phyloP scores from a whole-genome alignment of 108 stramenopile species.

The Skeletonema costatum region DNA sequence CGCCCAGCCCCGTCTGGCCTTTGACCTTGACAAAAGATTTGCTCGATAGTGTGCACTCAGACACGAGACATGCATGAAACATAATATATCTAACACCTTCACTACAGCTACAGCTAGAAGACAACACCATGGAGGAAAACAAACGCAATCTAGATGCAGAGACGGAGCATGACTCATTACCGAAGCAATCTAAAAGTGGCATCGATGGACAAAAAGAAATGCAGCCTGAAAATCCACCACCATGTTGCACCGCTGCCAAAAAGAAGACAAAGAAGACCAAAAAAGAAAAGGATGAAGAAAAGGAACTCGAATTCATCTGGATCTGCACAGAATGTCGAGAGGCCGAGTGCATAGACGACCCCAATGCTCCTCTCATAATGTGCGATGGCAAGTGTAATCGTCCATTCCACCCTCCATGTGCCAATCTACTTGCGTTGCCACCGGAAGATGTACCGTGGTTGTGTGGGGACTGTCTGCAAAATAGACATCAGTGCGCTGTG shows the following conservation, averaged over 20 bases:
- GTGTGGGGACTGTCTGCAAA: slow-evolving; percentile 63
- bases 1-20: no score
- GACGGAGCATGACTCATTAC: no score
- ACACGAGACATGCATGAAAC: no score
- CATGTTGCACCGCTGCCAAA: background rate
- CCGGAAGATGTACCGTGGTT: slow-evolving; percentile 63
- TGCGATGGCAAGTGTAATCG: slow-evolving; percentile 78
- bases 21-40: no score
- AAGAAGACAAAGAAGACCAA: slow-evolving; percentile 10
- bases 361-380: slow-evolving; percentile 49
- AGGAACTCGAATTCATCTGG: slow-evolving; percentile 59
- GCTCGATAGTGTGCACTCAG: no score
- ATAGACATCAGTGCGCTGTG: slow-evolving; percentile 60
- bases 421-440: slow-evolving; percentile 59
- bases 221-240: background rate
- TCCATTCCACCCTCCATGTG: slow-evolving; percentile 82
- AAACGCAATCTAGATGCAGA: no score
- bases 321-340: slow-evolving; percentile 66
- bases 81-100: background rate
- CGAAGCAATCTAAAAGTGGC: background rate
- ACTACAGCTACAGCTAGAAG: background rate
- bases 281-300: slow-evolving; percentile 28
- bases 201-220: background rate
- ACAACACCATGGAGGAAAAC: background rate
- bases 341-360: slow-evolving; percentile 53